A percentile compares a stretch with the other conserved stretches of the same genome.
Conservation (phyloP, 805 yeast genomes). For the Vanderwaltozyma polyspora region DNA sequence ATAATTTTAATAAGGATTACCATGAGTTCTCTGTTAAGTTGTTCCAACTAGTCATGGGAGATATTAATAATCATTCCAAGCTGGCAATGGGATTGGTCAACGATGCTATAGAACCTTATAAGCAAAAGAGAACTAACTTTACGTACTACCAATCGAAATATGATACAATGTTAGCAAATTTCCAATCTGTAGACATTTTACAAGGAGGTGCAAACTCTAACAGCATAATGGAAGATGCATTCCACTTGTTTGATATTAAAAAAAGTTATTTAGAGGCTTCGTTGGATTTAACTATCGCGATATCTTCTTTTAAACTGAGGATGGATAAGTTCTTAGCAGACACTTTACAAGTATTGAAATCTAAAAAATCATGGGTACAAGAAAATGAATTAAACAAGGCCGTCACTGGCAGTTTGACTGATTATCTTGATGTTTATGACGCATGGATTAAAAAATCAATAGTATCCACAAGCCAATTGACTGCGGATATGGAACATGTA, state of each 20-base stretch:
- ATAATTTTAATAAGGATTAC: constrained; percentile 12
- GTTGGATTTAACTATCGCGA: constrained; percentile 41
- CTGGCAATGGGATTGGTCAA: constrained; percentile 8
- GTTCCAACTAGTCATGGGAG: constrained; percentile 7
- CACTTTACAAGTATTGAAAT: constrained; percentile 9
- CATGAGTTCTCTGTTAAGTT: constrained; percentile 9
- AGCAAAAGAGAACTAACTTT: constrained; percentile 44
- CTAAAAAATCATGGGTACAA: constrained; percentile 13
- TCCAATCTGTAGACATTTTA: constrained; percentile 36
- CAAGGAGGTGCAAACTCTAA: constrained; percentile 39
- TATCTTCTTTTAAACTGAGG: constrained; percentile 25
- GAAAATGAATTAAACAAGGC: constrained; percentile 6
- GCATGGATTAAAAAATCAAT: constrained; percentile 8
- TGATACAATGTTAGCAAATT: constrained; percentile 46
- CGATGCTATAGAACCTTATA: constrained; percentile 41
- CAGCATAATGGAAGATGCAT: constrained; percentile 57
- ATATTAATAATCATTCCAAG: constrained; percentile 8
- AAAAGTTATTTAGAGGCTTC: constrained; percentile 52
- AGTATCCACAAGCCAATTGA: constrained; percentile 1
- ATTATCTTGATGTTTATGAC: constrained; percentile 5
- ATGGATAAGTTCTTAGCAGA: constrained; percentile 15
- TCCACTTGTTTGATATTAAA: constrained; percentile 55
- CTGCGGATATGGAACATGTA: constrained; percentile 38
- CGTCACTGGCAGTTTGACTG: constrained; percentile 4
- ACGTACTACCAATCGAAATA: constrained; percentile 53